Conservation (phyloP, 495 filamentous ascomycete genomes). For the Aspergillus homomorphus region DNA sequence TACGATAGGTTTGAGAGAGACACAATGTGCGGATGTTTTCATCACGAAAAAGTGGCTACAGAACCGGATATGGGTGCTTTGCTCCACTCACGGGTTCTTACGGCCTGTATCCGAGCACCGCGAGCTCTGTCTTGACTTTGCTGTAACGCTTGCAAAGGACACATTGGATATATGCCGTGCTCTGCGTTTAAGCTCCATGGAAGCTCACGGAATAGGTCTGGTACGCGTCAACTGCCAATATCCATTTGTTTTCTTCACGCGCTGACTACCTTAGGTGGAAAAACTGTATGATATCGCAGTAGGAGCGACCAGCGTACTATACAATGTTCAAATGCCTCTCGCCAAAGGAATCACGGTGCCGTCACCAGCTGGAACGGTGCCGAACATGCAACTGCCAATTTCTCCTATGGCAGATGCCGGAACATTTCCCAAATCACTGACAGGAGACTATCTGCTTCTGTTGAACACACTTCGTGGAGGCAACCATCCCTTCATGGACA, state of each 20-base stretch:
- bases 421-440: slow-evolving; percentile 24
- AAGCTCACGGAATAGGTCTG: slow-evolving; percentile 68
- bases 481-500: slow-evolving; percentile 39
- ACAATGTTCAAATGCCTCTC: slow-evolving; percentile 27
- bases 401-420: slow-evolving; percentile 4
- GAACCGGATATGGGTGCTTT: slow-evolving; percentile 74
- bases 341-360: slow-evolving; percentile 12
- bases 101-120: slow-evolving; percentile 49
- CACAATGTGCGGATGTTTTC: slow-evolving; percentile 65
- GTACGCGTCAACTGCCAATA: slow-evolving; percentile 56
- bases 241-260: not conserved
- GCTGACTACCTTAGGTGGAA: slow-evolving; percentile 32
- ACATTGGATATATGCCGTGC: slow-evolving; percentile 62
- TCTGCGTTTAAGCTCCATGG: slow-evolving; percentile 62
- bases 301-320: slow-evolving; percentile 37
- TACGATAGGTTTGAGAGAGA: slow-evolving; percentile 56
- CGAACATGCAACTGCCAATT: slow-evolving; percentile 11
- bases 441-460: slow-evolving; percentile 34
- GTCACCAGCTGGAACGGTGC: not conserved
- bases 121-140: slow-evolving; percentile 64
- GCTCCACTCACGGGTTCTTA: slow-evolving; percentile 52
- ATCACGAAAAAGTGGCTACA: slow-evolving; percentile 82
- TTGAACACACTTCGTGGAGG: slow-evolving; percentile 39
- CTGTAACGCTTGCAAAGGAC: slow-evolving; percentile 64
- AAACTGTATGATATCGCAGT: slow-evolving; percentile 43